Evolutionary conservation across 306 rosid species (phyloP).

Genomic region (Vigna radiata): DNA sequence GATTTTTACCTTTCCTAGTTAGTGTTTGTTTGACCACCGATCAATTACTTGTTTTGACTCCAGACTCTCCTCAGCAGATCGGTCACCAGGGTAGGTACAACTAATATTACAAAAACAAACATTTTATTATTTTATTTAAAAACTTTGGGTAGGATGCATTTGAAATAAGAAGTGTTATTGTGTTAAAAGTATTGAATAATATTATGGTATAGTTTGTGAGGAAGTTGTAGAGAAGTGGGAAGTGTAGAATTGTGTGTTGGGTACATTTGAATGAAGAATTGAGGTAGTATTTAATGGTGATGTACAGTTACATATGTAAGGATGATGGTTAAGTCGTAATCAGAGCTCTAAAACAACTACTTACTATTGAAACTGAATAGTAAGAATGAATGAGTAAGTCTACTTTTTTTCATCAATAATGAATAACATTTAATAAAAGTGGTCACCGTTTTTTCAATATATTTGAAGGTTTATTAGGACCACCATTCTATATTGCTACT

Average conservation of each 20-base stretch:
- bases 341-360: slow-evolving; percentile 19
- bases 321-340: slow-evolving; percentile 22
- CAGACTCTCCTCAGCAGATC: too few relatives aligned
- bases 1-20: too few relatives aligned
- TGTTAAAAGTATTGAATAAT: too few relatives aligned
- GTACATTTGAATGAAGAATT: slow-evolving; percentile 12
- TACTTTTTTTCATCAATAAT: slow-evolving; percentile 31
- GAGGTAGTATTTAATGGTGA: slow-evolving; percentile 18
- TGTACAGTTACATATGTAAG: slow-evolving; percentile 10
- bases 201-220: slow-evolving; percentile 20
- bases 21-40: too few relatives aligned
- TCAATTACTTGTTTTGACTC: too few relatives aligned
- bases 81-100: too few relatives aligned
- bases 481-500: slow-evolving; percentile 36
- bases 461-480: slow-evolving; percentile 45
- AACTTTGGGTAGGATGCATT: too few relatives aligned
- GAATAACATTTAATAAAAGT: slow-evolving; percentile 22
- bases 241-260: slow-evolving; percentile 4
- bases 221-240: not conserved
- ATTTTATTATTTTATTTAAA: too few relatives aligned
- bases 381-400: slow-evolving; percentile 12
- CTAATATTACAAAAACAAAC: too few relatives aligned
- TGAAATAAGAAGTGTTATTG: too few relatives aligned
- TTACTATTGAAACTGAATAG: slow-evolving; percentile 8
- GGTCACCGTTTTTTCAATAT: slow-evolving; percentile 20